Conservation (phyloP, 2,329 filamentous ascomycete species). For the Stachybotrys chartarum region DNA sequence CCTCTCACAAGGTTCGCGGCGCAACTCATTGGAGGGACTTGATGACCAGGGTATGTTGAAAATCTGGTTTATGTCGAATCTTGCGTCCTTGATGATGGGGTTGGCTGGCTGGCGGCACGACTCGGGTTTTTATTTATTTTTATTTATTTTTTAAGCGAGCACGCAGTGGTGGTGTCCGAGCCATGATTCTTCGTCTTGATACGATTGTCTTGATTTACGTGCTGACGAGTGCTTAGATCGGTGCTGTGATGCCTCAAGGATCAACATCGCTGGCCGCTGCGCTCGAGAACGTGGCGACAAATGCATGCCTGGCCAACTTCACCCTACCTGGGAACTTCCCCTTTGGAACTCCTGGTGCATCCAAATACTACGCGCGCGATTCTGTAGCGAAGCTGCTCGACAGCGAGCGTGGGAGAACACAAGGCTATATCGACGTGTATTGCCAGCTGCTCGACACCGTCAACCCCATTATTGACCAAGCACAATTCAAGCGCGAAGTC, state of each 20-base stretch:
- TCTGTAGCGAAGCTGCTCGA: constrained; percentile 21
- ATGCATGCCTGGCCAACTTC: constrained; percentile 27
- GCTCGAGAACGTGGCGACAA: constrained; percentile 24
- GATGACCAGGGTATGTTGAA: constrained; percentile 24
- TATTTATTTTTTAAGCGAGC: no score
- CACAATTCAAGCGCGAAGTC: constrained; percentile 19
- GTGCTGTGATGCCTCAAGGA: constrained; percentile 14
- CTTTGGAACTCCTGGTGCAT: constrained; percentile 26
- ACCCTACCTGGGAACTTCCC: constrained; percentile 27
- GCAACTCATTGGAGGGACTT: constrained; percentile 28
- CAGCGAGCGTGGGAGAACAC: constrained; percentile 15
- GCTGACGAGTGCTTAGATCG: constrained; percentile 14
- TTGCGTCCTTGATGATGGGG: no score
- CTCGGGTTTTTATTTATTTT: no score
- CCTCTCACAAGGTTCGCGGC: constrained; percentile 24
- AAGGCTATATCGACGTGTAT: constrained; percentile 20
- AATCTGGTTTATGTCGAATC: no score
- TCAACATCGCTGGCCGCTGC: constrained; percentile 18
- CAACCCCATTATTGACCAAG: constrained; percentile 24
- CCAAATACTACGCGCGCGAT: constrained; percentile 23
- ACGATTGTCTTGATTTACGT: not conserved
- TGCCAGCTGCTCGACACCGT: constrained; percentile 23
- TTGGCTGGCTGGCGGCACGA: no score
- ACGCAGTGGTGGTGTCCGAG: not conserved
- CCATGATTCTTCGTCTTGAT: not conserved